phyloP scores from a whole-genome alignment of 2,329 filamentous ascomycete genomes.

The Scedosporium apiospermum region DNA sequence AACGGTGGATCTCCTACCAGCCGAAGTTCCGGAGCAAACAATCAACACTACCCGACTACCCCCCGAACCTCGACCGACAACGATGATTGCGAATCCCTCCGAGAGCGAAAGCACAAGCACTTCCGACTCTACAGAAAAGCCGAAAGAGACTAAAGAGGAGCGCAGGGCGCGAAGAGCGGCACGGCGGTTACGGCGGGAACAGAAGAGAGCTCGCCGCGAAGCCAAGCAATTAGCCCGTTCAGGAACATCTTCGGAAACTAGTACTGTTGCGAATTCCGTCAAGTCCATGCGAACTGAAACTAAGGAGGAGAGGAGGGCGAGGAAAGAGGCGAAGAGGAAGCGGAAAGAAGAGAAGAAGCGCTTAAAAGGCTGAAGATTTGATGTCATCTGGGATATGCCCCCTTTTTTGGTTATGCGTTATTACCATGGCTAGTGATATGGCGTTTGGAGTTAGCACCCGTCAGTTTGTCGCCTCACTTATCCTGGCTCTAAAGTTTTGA shows the following conservation, averaged over 20 bases:
- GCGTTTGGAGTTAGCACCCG: background rate
- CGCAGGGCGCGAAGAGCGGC: conserved; percentile 25
- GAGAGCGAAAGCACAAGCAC: conserved; percentile 8
- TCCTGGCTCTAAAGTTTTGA: background rate
- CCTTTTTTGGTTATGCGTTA: background rate
- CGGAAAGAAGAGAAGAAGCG: conserved; percentile 35
- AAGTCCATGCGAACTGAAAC: conserved; percentile 14
- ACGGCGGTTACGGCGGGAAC: conserved; percentile 17
- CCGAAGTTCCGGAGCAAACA: background rate
- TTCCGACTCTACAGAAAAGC: conserved; percentile 9
- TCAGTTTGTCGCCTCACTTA: background rate
- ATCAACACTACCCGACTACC: background rate
- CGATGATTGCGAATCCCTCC: background rate
- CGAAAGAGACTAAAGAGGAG: conserved; percentile 33
- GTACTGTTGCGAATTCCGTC: background rate
- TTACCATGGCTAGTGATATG: background rate
- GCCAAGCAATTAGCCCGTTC: conserved; percentile 8
- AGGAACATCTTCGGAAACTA: conserved; percentile 14
- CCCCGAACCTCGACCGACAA: background rate
- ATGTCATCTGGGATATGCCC: too few species aligned
- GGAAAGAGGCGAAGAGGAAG: conserved; percentile 16
- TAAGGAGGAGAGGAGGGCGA: conserved; percentile 16
- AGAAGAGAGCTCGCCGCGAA: conserved; percentile 15
- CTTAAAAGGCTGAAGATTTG: conserved; percentile 4
- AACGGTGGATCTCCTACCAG: conserved; percentile 38